Percentiles rank a stretch among this genome's conserved stretches.
phyloP scores from a whole-genome alignment of 2,329 filamentous ascomycete species.

The Pseudopyricularia javanii region DNA sequence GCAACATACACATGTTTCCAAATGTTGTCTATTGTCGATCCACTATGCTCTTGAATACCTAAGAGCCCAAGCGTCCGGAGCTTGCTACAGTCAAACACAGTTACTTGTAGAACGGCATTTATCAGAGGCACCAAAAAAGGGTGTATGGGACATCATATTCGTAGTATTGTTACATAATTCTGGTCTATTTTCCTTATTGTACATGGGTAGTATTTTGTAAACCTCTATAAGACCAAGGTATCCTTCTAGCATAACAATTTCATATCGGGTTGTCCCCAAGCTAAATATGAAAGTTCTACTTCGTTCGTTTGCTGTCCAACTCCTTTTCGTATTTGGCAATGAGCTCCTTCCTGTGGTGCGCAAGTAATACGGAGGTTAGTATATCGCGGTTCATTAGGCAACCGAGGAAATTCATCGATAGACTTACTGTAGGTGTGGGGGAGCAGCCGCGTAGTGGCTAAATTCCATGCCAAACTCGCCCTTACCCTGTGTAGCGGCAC shows the following conservation, averaged over 20 bases:
- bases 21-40: too few relatives aligned
- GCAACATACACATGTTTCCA: too few relatives aligned
- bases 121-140: too few relatives aligned
- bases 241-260: neutral
- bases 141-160: too few relatives aligned
- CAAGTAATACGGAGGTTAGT: slow-evolving; percentile 10
- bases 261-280: neutral
- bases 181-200: neutral
- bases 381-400: neutral
- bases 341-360: slow-evolving; percentile 37
- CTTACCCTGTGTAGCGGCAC: slow-evolving; percentile 93
- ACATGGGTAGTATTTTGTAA: slow-evolving; percentile 1
- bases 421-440: slow-evolving; percentile 77
- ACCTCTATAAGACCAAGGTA: neutral
- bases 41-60: too few relatives aligned
- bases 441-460: slow-evolving; percentile 82
- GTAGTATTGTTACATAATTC: neutral
- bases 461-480: slow-evolving; percentile 99
- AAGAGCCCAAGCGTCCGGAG: too few relatives aligned
- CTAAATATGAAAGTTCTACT: slow-evolving; percentile 20
- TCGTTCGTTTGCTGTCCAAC: slow-evolving; percentile 42
- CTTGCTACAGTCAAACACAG: too few relatives aligned
- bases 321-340: slow-evolving; percentile 47
- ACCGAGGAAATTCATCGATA: neutral
- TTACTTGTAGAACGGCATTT: too few relatives aligned